Percentiles rank a stretch among this genome's conserved stretches.
Evolutionary conservation across 345 rosid species (phyloP).

Genomic region (Mallotus nudiflorus): DNA sequence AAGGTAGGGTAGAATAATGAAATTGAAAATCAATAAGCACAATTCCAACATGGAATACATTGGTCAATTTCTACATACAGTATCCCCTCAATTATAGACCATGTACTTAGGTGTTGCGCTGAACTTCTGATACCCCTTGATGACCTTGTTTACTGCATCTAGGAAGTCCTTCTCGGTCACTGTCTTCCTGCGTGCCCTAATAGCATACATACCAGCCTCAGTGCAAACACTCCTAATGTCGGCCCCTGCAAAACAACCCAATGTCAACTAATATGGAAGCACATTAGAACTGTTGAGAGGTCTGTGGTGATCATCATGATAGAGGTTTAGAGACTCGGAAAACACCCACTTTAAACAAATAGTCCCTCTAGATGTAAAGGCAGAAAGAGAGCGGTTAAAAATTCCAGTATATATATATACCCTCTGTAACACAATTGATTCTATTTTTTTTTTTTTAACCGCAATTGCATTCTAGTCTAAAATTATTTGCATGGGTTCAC

Average conservation of each 20-base stretch:
- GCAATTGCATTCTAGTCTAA: background rate
- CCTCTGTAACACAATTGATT: background rate
- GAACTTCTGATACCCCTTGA: constrained; percentile 93
- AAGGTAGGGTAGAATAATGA: background rate
- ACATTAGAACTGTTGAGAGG: background rate
- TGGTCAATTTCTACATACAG: background rate
- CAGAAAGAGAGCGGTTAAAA: background rate
- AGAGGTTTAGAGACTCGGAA: background rate
- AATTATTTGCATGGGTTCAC: background rate
- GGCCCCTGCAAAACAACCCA: constrained; percentile 56
- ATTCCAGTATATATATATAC: background rate
- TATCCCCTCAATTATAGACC: constrained; percentile 67
- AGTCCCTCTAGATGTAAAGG: background rate
- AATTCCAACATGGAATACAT: constrained; percentile 11
- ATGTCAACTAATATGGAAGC: constrained; percentile 6
- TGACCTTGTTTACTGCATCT: constrained; percentile 97
- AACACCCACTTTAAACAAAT: background rate
- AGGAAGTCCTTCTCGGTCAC: constrained; percentile 96
- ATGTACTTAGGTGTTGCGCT: constrained; percentile 94
- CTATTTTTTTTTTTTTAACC: background rate
- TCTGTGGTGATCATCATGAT: background rate
- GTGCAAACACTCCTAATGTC: constrained; percentile 97
- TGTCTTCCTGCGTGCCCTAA: constrained; percentile 84
- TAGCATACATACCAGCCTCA: constrained; percentile 95
- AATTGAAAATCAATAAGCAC: constrained; percentile 5